Evolutionary conservation across 208 protist genomes (phyloP), one percentile per base, ranked within the genome.

Genomic region (Acanthamoeba royreba): DNA sequence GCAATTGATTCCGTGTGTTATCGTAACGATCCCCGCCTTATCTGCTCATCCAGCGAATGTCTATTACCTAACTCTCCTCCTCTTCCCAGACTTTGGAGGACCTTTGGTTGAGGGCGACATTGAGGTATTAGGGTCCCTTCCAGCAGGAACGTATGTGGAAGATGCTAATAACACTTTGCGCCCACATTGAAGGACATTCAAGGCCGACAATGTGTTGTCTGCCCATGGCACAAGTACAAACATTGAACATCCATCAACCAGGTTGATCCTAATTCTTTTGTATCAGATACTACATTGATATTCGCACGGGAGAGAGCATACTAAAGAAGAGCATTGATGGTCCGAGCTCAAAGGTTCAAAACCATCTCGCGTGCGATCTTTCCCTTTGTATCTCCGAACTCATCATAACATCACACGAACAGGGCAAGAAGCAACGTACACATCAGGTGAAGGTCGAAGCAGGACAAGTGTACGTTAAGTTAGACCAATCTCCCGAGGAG

Each of bases 71-170:
- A 13, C 25, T 22, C 28, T 4, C 38, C 9, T 35, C 19, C 31
- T n/a, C n/a, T 74, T 74, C 63, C 17, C 43, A 86, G 77, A 86
- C 77, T 86, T 86, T 55, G 77, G 77, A 17, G 77, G 77, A 22
- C 77, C 77, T 4, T 40, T 86, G 77, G 35, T 35, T 8, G 77
- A 86, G 31, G 77, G 77, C 77, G 77, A 86, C 42, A 86, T 86
- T 35, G 77, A 86, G 43, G 58, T 69, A 38, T 33, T 9, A 42
- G 19, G 49, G 19, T n/a, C n/a, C n/a, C n/a, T n/a, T n/a, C n/a
- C n/a, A n/a, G n/a, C n/a, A n/a, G n/a, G n/a, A n/a, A n/a, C n/a
- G n/a, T n/a, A n/a, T n/a, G n/a, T n/a, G n/a, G n/a, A n/a, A n/a
- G n/a, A n/a, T n/a, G n/a, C n/a, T n/a, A n/a, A n/a, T n/a, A n/a